Conservation (phyloP, 108 stramenopile genomes). For the Discostella pseudostelligera region DNA sequence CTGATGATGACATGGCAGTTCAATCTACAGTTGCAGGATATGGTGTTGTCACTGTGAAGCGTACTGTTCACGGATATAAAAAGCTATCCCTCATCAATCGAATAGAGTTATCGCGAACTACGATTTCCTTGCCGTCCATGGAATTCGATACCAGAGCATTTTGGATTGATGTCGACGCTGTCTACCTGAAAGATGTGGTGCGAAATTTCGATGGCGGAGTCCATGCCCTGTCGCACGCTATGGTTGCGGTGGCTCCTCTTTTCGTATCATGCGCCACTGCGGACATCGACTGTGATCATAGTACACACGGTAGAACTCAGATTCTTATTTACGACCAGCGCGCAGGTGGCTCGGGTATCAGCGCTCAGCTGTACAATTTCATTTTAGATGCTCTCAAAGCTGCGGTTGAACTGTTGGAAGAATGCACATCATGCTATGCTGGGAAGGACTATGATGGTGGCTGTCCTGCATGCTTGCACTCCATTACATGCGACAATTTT, state of each 20-base stretch:
- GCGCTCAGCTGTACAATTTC: slow-evolving; percentile 58
- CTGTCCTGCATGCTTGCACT: slow-evolving; percentile 79
- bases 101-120: slow-evolving; percentile 69
- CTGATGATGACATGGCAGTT: too few relatives aligned
- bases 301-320: slow-evolving; percentile 55
- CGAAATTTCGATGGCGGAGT: slow-evolving; percentile 70
- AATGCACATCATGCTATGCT: slow-evolving; percentile 55
- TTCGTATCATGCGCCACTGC: slow-evolving; percentile 79
- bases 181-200: slow-evolving; percentile 44
- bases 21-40: slow-evolving; percentile 63
- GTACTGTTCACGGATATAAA: slow-evolving; percentile 83
- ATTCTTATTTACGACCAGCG: slow-evolving; percentile 69
- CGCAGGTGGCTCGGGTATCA: slow-evolving; percentile 76
- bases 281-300: slow-evolving; percentile 82
- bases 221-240: slow-evolving; percentile 91
- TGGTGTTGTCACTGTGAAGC: slow-evolving; percentile 69
- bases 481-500: slow-evolving; percentile 76
- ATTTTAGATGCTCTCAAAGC: slow-evolving; percentile 54
- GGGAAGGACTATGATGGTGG: slow-evolving; percentile 69
- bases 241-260: slow-evolving; percentile 88
- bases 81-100: slow-evolving; percentile 69
- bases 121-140: slow-evolving; percentile 85
- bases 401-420: slow-evolving; percentile 66
- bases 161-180: slow-evolving; percentile 88
- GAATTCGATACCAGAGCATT: slow-evolving; percentile 90